phyloP scores from a whole-genome alignment of 2,329 filamentous ascomycete species.

The Chaetoscypha palmicola region DNA sequence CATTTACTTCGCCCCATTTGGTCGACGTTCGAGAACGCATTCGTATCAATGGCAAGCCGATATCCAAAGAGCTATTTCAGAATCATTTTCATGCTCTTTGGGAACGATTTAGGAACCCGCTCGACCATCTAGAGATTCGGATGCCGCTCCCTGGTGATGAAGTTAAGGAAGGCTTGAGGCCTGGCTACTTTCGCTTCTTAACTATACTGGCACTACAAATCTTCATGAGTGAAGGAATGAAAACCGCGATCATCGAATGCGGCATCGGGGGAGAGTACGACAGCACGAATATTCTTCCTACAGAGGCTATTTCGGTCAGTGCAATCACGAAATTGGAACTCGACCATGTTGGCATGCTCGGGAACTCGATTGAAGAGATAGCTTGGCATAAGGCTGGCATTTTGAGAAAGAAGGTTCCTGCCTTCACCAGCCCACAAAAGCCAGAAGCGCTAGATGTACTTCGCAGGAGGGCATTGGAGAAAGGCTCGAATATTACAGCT shows the following conservation, averaged over 20 bases:
- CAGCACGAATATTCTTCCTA: slow-evolving; percentile 74
- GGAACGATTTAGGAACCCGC: slow-evolving; percentile 40
- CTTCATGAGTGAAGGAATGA: slow-evolving; percentile 69
- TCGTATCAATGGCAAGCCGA: slow-evolving; percentile 50
- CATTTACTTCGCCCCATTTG: slow-evolving; percentile 64
- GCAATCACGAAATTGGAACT: slow-evolving; percentile 76
- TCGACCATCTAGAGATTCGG: background rate
- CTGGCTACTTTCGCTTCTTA: slow-evolving; percentile 87
- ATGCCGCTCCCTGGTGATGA: background rate
- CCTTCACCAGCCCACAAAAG: slow-evolving; percentile 55
- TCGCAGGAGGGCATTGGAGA: slow-evolving; percentile 45
- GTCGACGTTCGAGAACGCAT: slow-evolving; percentile 63
- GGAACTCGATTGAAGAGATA: slow-evolving; percentile 71
- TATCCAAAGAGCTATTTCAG: slow-evolving; percentile 53
- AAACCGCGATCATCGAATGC: slow-evolving; percentile 79
- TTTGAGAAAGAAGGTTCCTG: slow-evolving; percentile 60
- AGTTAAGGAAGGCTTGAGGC: slow-evolving; percentile 47
- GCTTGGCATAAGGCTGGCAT: slow-evolving; percentile 92
- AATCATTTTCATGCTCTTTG: slow-evolving; percentile 62
- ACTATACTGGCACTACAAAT: slow-evolving; percentile 83
- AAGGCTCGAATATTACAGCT: slow-evolving; percentile 18
- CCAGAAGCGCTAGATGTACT: slow-evolving; percentile 52
- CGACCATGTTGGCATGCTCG: slow-evolving; percentile 77
- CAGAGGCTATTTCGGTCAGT: slow-evolving; percentile 50
- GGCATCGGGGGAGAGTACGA: slow-evolving; percentile 94